Base-by-base conservation (phyloP, 139 green algal species). In the Chlamydomonas applanata region DNA sequence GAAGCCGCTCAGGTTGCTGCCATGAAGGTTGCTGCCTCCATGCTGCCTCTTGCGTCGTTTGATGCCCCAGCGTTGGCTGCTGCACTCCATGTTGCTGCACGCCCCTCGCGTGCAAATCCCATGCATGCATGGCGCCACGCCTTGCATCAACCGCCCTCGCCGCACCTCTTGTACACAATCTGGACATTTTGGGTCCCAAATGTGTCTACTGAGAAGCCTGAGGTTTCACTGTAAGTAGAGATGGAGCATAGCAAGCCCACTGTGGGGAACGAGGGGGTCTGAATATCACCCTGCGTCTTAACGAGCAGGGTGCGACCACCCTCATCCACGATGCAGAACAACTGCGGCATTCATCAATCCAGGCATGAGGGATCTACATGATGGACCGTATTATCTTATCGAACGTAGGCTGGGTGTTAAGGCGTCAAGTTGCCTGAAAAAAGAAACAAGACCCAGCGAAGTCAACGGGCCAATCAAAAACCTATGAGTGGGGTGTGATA, bases 181-280 rank as follows among this genome's bases (percentile, higher is more conserved):
- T 72, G 73, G n/a, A 86, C 76, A 57, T 83, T 80, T 3, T 70
- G 33, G 24, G 72, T 83, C 1, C 72, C 69, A 66, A 83, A 81
- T 19, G 61, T 70, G 17, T 79, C 25, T 20, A 86, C 63, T 35
- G 63, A 35, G 22, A 77, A 81, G 13, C 81, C 81, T 4, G 64
- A 52, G 29, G 46, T 78, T 4, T 79, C 54, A 5, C 69, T 71
- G 35, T 71, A 86, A 0, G 76, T 81, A 13, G 81, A 69, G 20
- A 86, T 83, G 0, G 70, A 78, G 73, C 73, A 81, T 16, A 86
- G 76, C 16, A 86, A 33, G 22, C 81, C 81, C 2, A 80, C 33
- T 0, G 81, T 81, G 1, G 81, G 75, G 59, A 86, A 86, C 24
- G 72, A 81, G 5, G 81, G 81, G 2, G 69, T 65, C 72, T 78